Conservation (phyloP, 805 yeast genomes). For the Blastobotrys terrestris region DNA sequence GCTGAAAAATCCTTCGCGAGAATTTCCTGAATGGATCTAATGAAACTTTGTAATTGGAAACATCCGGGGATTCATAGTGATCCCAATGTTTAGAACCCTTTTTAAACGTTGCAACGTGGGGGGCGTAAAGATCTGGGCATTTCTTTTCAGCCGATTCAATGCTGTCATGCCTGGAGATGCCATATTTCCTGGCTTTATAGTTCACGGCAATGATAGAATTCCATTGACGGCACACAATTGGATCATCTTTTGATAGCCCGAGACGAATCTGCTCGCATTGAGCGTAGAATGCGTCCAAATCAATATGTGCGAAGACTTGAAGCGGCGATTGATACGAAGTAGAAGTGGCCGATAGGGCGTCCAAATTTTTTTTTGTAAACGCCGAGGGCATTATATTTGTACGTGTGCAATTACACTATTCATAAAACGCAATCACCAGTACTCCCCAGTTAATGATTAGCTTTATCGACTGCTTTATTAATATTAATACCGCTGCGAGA, state of each 20-base stretch:
- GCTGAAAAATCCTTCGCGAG: constrained; percentile 65
- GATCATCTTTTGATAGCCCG: constrained; percentile 58
- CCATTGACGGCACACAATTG: constrained; percentile 96
- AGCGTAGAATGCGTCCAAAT: constrained; percentile 88
- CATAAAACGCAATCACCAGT: neutral
- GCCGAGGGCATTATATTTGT: neutral
- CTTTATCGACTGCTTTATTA: neutral
- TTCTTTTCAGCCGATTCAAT: constrained; percentile 60
- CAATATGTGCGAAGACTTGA: constrained; percentile 77
- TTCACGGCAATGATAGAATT: constrained; percentile 75
- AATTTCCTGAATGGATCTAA: constrained; percentile 89
- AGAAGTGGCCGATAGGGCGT: constrained; percentile 11
- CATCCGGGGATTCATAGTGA: constrained; percentile 50
- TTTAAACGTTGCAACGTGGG: constrained; percentile 91
- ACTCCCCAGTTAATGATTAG: neutral
- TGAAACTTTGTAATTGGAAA: constrained; percentile 70
- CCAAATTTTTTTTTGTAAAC: constrained; percentile 18
- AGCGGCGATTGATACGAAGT: constrained; percentile 59
- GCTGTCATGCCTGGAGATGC: constrained; percentile 72
- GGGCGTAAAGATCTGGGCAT: constrained; percentile 70
- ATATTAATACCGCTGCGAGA: neutral
- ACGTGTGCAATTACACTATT: neutral
- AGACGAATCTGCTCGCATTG: constrained; percentile 83
- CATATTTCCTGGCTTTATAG: constrained; percentile 75
- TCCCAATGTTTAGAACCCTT: constrained; percentile 84